Percentiles rank a stretch among this genome's conserved stretches.
Evolutionary conservation across 441 rosid species (phyloP).

Genomic region (Euphorbia neoarborescens): DNA sequence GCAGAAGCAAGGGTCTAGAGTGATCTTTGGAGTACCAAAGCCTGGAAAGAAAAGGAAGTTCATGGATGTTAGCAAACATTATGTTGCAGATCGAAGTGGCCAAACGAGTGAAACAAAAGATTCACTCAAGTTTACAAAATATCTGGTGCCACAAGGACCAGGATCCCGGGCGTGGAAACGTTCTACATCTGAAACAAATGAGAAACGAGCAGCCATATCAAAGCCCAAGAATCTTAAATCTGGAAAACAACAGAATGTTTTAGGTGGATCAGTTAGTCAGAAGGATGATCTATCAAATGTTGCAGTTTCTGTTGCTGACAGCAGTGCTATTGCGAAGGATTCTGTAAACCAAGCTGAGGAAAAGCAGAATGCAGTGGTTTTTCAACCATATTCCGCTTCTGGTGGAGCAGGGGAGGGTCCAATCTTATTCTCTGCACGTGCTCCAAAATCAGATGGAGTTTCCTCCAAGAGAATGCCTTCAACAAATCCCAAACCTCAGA

Average conservation of each 20-base stretch:
- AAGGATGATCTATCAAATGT: constrained; percentile 37
- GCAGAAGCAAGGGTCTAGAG: constrained; percentile 77
- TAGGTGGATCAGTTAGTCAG: constrained; percentile 42
- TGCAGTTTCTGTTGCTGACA: constrained; percentile 32
- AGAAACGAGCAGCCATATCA: constrained; percentile 42
- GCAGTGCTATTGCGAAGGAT: constrained; percentile 32
- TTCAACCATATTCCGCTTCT: constrained; percentile 37
- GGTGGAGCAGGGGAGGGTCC: constrained; percentile 47
- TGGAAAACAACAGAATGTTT: constrained; percentile 41
- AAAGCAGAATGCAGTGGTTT: constrained; percentile 31
- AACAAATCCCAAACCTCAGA: constrained; percentile 35
- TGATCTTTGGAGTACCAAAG: constrained; percentile 81
- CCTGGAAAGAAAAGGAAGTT: constrained; percentile 97
- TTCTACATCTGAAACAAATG: constrained; percentile 47
- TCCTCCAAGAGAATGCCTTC: constrained; percentile 38
- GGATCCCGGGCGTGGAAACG: constrained; percentile 59
- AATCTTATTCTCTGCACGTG: constrained; percentile 40
- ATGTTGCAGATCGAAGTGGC: constrained; percentile 44
- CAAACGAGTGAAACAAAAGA: constrained; percentile 46
- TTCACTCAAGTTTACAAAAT: constrained; percentile 51
- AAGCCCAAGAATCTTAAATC: constrained; percentile 57
- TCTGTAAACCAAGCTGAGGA: constrained; percentile 35
- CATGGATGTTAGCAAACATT: constrained; percentile 97
- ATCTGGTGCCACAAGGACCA: constrained; percentile 58
- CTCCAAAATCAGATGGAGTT: constrained; percentile 32